Conservation (phyloP, 495 filamentous ascomycete genomes). For the Neurospora africana region DNA sequence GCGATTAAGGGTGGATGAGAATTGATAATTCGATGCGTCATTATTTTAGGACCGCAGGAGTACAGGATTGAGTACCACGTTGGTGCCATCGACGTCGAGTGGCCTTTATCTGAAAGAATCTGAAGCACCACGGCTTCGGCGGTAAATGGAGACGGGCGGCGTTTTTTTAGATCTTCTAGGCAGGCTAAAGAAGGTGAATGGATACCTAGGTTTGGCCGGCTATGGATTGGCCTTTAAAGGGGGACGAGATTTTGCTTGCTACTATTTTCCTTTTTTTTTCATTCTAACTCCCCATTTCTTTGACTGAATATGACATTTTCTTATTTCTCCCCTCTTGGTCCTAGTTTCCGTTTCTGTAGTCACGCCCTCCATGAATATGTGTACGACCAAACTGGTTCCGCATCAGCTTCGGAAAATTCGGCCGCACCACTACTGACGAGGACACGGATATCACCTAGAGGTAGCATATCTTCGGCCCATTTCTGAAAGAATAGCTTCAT, state of each 20-base stretch:
- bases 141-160: no score
- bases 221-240: not conserved
- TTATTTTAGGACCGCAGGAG: not conserved
- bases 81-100: not conserved
- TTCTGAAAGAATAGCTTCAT: no score
- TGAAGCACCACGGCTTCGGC: not conserved
- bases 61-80: not conserved
- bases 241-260: not conserved
- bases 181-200: not conserved
- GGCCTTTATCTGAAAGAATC: not conserved
- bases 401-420: conserved; percentile 75
- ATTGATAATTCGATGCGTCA: not conserved
- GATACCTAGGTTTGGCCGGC: not conserved
- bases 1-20: not conserved
- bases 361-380: not conserved
- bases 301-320: no score
- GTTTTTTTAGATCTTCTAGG: not conserved
- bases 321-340: not conserved
- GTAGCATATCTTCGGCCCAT: conserved; percentile 54
- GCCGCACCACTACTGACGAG: conserved; percentile 65
- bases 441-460: conserved; percentile 80
- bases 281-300: not conserved
- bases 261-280: not conserved
- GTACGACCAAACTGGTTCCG: conserved; percentile 48
- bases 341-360: not conserved